These are phyloP conservation scores for Rhodomyrtus tomentosa DNA, from an alignment of 345 rosid genomes.

Conservation along the genomic window DNA sequence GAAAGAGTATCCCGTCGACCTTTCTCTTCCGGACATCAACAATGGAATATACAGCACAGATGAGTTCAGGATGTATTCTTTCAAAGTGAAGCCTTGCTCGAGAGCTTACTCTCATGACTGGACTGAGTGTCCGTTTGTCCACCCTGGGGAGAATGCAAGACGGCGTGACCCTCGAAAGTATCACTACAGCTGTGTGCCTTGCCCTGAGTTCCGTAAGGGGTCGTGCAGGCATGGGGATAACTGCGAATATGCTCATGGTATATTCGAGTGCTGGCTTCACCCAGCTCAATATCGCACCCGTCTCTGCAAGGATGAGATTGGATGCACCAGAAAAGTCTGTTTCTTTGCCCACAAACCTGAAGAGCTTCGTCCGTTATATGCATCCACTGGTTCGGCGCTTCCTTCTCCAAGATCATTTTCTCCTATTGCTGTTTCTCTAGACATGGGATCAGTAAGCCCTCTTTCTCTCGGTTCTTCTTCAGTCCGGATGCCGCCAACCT, in stretches of 20 bases:
- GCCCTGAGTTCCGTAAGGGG: conserved; percentile 90
- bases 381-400: conserved; percentile 78
- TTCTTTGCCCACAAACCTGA: conserved; percentile 87
- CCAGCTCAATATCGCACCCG: conserved; percentile 93
- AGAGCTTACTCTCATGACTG: conserved; percentile 96
- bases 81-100: conserved; percentile 90
- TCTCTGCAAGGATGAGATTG: conserved; percentile 75
- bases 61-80: conserved; percentile 84
- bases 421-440: conserved; percentile 38
- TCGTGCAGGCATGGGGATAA: conserved; percentile 72
- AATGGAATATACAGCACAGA: conserved; percentile 73
- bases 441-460: conserved; percentile 51
- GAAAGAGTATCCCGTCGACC: conserved; percentile 85
- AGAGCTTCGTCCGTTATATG: conserved; percentile 78
- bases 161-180: conserved; percentile 85
- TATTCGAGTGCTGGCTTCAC: conserved; percentile 96
- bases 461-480: conserved; percentile 51
- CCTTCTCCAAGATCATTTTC: conserved; percentile 68
- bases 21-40: conserved; percentile 79
- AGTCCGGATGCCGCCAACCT: conserved; percentile 27
- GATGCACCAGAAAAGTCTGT: conserved; percentile 72
- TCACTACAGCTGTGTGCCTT: conserved; percentile 86
- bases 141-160: conserved; percentile 96
- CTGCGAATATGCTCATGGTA: conserved; percentile 90
- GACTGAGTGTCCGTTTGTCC: conserved; percentile 97